A percentile compares a stretch with the other conserved stretches of the same genome.
Conservation (phyloP, 2,329 filamentous ascomycete genomes). For the Diaporthe sp. region DNA sequence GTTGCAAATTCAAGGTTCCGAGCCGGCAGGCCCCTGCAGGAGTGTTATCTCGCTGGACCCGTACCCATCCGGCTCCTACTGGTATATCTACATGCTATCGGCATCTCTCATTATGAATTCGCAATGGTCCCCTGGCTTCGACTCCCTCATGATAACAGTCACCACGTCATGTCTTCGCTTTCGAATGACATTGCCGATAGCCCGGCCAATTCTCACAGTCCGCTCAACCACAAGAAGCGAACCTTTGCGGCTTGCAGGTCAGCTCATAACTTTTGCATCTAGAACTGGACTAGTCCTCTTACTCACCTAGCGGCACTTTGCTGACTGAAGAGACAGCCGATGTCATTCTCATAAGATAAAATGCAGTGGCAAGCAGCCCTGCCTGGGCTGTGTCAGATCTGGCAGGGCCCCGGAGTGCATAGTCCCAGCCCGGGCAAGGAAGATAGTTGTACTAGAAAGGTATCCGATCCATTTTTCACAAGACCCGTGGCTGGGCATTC, state of each 20-base stretch:
- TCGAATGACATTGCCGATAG: not conserved
- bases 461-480: not conserved
- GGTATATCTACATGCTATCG: not conserved
- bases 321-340: constrained; percentile 32
- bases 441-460: constrained; percentile 42
- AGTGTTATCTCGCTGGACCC: constrained; percentile 18
- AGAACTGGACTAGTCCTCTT: not conserved
- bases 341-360: constrained; percentile 44
- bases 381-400: constrained; percentile 39
- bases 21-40: not conserved
- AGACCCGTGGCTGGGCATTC: too few species aligned
- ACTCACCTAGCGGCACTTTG: not conserved
- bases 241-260: constrained; percentile 32
- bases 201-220: not conserved
- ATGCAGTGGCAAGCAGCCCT: constrained; percentile 41
- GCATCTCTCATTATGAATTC: not conserved
- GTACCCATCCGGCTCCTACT: not conserved
- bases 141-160: not conserved
- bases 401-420: constrained; percentile 38
- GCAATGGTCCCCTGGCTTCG: not conserved
- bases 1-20: not conserved
- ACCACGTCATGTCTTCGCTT: constrained; percentile 7
- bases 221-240: constrained; percentile 20
- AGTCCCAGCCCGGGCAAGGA: constrained; percentile 40
- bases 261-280: constrained; percentile 11